Evolutionary conservation across 2,329 filamentous ascomycete genomes (phyloP), one percentile per base, ranked within the genome.

Genomic region (Trichoderma asperellum): DNA sequence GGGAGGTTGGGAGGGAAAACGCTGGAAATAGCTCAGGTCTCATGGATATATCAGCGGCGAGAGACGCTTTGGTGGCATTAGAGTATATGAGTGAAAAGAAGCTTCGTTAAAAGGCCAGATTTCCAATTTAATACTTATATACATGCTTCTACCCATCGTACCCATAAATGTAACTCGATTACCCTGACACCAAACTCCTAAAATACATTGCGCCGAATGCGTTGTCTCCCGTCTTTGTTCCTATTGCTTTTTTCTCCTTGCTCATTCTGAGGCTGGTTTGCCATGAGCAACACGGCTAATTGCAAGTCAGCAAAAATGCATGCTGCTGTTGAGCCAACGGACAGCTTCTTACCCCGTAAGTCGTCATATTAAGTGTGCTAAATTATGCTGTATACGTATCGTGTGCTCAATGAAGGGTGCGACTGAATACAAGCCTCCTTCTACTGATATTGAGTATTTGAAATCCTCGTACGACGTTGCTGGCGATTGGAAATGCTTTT

Each of bases 331-430:
- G 24, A 55, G 55, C 61, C 43, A 60, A 70, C 68, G 52, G 68
- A 61, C 68, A 63, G 68, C 63, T 58, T 56, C 63, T 70, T 70
- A 70, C 68, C 64, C 29, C 68, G 18, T 67, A 35, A 8, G 40
- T 67, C n/a, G 21, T 49, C 14, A 56, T 37, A 14, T 49, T 18
- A 6, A n/a, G 16, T 67, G 3, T 43, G 67, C 2, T 47, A 14
- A 21, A n/a, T 24, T 40, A 12, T 21, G 24, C 24, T 24, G 24
- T 24, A 3, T 24, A 24, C 24, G 24, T 24, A 3, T 3, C 2
- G 24, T 24, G 24, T 3, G 24, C 24, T 2, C 24, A 24, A 24
- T 24, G 24, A 24, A 24, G 12, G 16, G 40, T 27, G 47, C 7
- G 21, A n/a, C 34, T 55, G 4, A n/a, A 18, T 18, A 14, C 14